Evolutionary conservation across 208 protist genomes (phyloP).

Genomic region (Naegleria gruberi): DNA sequence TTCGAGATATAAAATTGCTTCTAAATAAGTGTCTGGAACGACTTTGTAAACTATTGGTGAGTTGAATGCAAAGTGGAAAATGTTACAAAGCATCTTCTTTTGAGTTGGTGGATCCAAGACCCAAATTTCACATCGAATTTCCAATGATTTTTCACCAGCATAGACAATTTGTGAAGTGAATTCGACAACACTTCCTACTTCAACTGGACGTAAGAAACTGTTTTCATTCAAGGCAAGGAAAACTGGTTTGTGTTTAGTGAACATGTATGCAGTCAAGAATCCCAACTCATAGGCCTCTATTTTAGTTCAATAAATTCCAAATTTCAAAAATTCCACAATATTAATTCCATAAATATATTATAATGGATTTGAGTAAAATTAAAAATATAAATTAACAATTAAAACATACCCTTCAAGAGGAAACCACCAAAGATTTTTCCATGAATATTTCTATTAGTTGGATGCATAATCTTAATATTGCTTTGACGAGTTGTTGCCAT

Average conservation of each 20-base stretch:
- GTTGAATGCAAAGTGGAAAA: constrained; percentile 40
- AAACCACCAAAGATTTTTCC: constrained; percentile 42
- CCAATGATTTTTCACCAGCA: not conserved
- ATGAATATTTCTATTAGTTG: constrained; percentile 36
- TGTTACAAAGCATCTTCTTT: constrained; percentile 27
- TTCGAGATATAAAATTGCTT: constrained; percentile 1
- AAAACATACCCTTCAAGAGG: constrained; percentile 28
- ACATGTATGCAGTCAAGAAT: constrained; percentile 27
- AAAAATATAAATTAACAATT: no score
- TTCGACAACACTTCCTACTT: constrained; percentile 37
- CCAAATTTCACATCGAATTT: constrained; percentile 26
- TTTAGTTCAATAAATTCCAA: no score
- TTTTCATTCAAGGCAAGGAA: constrained; percentile 38
- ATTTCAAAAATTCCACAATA: no score
- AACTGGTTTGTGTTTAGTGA: constrained; percentile 21
- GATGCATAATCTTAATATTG: constrained; percentile 33
- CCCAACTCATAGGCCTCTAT: constrained; percentile 31
- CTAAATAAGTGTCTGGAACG: constrained; percentile 1
- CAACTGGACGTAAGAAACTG: constrained; percentile 32
- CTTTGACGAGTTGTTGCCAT: constrained; percentile 25
- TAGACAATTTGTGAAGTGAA: not conserved
- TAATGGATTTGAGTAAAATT: no score
- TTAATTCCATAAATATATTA: no score
- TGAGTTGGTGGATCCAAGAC: constrained; percentile 26
- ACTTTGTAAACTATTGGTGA: not conserved